Conservation (phyloP, 805 yeast genomes). For the Teunomyces funiuensis region DNA sequence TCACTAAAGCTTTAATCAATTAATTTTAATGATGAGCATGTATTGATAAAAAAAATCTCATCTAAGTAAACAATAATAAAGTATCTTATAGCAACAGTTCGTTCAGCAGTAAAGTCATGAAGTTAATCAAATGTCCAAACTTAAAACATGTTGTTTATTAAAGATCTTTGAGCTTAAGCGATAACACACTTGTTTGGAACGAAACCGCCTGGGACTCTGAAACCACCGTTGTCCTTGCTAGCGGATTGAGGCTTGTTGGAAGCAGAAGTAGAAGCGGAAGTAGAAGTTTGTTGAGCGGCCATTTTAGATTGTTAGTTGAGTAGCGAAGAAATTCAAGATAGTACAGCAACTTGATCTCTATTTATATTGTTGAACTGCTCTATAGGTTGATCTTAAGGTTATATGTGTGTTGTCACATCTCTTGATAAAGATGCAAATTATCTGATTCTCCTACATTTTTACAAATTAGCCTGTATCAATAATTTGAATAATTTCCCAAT, state of each 20-base stretch:
- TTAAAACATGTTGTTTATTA: too few relatives aligned
- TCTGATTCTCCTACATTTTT: too few relatives aligned
- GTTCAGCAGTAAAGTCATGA: neutral
- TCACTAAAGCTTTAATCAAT: too few relatives aligned
- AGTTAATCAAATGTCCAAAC: too few relatives aligned
- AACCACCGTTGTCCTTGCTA: slow-evolving; percentile 5
- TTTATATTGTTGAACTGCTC: neutral
- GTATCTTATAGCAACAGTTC: neutral
- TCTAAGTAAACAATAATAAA: neutral
- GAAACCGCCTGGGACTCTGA: neutral
- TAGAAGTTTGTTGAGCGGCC: slow-evolving; percentile 6
- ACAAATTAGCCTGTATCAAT: too few relatives aligned
- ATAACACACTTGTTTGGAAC: slow-evolving; percentile 5
- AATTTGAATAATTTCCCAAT: neutral
- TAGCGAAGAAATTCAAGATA: neutral
- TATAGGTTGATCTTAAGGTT: too few relatives aligned
- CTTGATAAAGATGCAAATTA: too few relatives aligned
- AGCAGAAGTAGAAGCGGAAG: slow-evolving; percentile 1
- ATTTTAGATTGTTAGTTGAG: slow-evolving; percentile 1
- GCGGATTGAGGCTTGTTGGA: slow-evolving; percentile 7
- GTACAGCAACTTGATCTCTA: neutral
- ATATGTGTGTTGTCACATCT: too few relatives aligned
- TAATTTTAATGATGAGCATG: neutral
- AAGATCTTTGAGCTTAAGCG: neutral
- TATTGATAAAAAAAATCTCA: neutral